These are phyloP conservation scores for Manihot esculenta DNA, from an alignment of 441 rosid genomes.

Conservation along the genomic window DNA sequence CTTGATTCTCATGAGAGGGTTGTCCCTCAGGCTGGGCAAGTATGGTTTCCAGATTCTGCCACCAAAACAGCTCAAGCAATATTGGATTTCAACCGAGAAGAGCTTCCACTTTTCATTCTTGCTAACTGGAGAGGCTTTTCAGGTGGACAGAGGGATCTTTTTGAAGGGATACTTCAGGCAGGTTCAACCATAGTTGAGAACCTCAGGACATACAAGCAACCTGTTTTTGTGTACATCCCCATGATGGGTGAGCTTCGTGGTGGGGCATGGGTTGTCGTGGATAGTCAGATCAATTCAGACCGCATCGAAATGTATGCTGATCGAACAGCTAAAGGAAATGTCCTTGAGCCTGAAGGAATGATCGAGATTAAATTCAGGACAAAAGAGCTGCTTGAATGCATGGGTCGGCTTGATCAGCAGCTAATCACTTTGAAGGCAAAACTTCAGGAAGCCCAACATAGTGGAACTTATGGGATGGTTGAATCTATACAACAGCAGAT, in stretches of 20 bases:
- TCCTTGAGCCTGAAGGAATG: constrained; percentile 98
- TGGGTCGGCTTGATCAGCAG: constrained; percentile 91
- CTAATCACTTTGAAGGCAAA: constrained; percentile 62
- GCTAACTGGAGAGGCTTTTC: constrained; percentile 99
- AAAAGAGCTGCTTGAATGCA: constrained; percentile 91
- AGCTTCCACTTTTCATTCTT: constrained; percentile 93
- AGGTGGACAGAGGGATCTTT: constrained; percentile 98
- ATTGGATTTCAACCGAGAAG: constrained; percentile 95
- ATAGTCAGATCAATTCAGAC: constrained; percentile 89
- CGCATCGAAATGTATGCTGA: constrained; percentile 99
- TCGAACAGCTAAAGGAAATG: constrained; percentile 91
- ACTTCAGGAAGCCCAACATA: constrained; percentile 67
- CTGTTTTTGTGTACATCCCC: constrained; percentile 97
- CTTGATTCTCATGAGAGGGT: constrained; percentile 99
- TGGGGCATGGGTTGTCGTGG: constrained; percentile 99
- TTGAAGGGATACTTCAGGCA: constrained; percentile 99
- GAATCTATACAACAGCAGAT: constrained; percentile 75
- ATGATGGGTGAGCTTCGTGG: constrained; percentile 99
- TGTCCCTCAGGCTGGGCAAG: constrained; percentile 99
- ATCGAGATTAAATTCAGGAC: constrained; percentile 97
- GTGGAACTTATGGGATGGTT: constrained; percentile 36
- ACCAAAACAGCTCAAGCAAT: constrained; percentile 96
- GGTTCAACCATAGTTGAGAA: constrained; percentile 99
- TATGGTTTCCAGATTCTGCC: constrained; percentile 99
- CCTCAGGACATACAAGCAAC: constrained; percentile 93